phyloP scores from a whole-genome alignment of 257 asterid genomes.

The Thymus quinquecostatus region DNA sequence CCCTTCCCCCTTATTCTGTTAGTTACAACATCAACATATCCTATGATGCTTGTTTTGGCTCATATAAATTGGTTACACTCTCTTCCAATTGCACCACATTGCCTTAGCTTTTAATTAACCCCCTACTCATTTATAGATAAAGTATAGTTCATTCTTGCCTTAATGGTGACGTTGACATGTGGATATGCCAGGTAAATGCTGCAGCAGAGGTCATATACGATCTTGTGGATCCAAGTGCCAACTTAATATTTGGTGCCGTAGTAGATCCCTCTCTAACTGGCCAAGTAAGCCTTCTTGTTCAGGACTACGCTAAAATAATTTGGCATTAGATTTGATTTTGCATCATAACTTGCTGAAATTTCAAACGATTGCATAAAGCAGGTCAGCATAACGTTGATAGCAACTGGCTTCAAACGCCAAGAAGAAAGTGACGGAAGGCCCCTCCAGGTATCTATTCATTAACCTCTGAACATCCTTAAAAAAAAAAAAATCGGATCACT shows the following conservation, averaged over 20 bases:
- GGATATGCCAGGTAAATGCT: constrained; percentile 69
- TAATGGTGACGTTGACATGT: constrained; percentile 12
- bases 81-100: not conserved
- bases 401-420: constrained; percentile 96
- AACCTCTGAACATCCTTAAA: not conserved
- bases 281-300: constrained; percentile 61
- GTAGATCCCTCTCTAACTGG: constrained; percentile 85
- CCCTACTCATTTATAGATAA: not conserved
- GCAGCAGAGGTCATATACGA: constrained; percentile 97
- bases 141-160: not conserved
- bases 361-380: constrained; percentile 34
- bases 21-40: not conserved
- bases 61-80: not conserved
- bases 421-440: constrained; percentile 80
- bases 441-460: constrained; percentile 59
- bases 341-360: not conserved
- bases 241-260: constrained; percentile 94
- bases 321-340: not conserved
- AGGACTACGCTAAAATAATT: not conserved
- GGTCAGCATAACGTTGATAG: constrained; percentile 91
- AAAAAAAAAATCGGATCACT: not conserved
- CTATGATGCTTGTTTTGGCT: not conserved
- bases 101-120: not conserved
- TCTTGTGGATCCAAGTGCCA: constrained; percentile 95
- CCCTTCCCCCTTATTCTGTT: not conserved